Evolutionary conservation across 2,329 filamentous ascomycete genomes (phyloP), one percentile per base, ranked within the genome.

Genomic region (Trichoderma hamatum): DNA sequence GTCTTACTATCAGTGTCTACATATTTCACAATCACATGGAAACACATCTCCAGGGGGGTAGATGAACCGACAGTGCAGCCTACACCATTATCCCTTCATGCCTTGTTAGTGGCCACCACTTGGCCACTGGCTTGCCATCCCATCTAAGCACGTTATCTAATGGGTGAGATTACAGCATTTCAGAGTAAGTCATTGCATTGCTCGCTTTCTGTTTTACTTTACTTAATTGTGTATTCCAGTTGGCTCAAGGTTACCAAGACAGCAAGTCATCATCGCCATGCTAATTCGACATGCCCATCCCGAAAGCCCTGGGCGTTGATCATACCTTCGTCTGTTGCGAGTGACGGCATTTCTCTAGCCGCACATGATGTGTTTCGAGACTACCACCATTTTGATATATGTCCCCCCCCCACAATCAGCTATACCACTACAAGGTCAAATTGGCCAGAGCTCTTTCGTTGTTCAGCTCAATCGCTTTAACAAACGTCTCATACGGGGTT

Each of bases 401-500:
- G 54, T 49, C 30, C 43, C 39, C 39, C 36, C 30, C 43, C 39
- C 39, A 16, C 28, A 61, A 21, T 43, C 49, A 55, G 34, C 36
- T 71, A 28, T 46, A 11, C 39, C 49, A 63, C 39, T 32, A 43
- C 59, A 62, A 24, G 21, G 51, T 60, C 68, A 86, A 77, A 68
- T 81, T 80, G 3, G 84, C 84, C 65, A 88, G 77, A 13, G 85
- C 79, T 76, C 84, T 86, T 75, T 86, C 83, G 70, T 85, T 81
- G 72, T 84, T 85, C 72, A 84, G 79, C 74, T 86, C 84, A 64
- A 88, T 79, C 0, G 92, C 93, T 79, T 88, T 90, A 77, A 89
- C 86, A 79, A 95, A 96, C 1, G 89, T 92, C 56, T 96, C 91
- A 78, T 92, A 98, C 2, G 92, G 90, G 4, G 94, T 97, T 74